These are phyloP conservation scores for Schizonepeta tenuifolia DNA, from an alignment of 257 asterid species.

Conservation along the genomic window DNA sequence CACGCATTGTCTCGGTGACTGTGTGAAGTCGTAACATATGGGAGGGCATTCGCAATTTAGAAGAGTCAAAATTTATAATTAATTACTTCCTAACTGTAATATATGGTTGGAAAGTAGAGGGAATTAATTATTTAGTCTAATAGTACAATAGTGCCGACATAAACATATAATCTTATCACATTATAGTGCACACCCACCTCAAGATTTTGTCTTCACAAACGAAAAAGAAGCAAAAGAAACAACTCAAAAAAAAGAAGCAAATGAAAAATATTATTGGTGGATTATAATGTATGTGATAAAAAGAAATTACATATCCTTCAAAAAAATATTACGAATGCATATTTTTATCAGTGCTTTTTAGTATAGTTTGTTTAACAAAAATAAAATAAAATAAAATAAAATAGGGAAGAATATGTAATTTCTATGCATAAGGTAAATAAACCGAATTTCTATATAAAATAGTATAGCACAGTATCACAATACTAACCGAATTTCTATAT, in stretches of 20 bases:
- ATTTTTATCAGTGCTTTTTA: too few species aligned
- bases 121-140: constrained; percentile 16
- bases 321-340: too few species aligned
- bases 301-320: too few species aligned
- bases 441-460: too few species aligned
- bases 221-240: neutral
- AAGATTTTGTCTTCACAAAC: neutral
- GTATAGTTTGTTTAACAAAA: too few species aligned
- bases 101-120: constrained; percentile 21
- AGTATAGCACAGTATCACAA: too few species aligned
- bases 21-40: neutral
- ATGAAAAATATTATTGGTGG: too few species aligned
- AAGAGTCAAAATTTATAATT: constrained; percentile 26
- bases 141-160: constrained; percentile 22
- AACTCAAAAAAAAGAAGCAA: neutral
- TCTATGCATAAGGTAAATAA: too few species aligned
- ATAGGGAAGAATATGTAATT: too few species aligned
- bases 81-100: neutral
- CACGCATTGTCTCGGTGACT: neutral
- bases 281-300: too few species aligned
- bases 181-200: constrained; percentile 30
- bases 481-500: too few species aligned
- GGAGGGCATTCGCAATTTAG: constrained; percentile 9
- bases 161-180: constrained; percentile 16
- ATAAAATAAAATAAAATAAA: too few species aligned